Evolutionary conservation across 2,329 filamentous ascomycete genomes (phyloP), one percentile per base, ranked within the genome.

Genomic region (Aspergillus texensis): DNA sequence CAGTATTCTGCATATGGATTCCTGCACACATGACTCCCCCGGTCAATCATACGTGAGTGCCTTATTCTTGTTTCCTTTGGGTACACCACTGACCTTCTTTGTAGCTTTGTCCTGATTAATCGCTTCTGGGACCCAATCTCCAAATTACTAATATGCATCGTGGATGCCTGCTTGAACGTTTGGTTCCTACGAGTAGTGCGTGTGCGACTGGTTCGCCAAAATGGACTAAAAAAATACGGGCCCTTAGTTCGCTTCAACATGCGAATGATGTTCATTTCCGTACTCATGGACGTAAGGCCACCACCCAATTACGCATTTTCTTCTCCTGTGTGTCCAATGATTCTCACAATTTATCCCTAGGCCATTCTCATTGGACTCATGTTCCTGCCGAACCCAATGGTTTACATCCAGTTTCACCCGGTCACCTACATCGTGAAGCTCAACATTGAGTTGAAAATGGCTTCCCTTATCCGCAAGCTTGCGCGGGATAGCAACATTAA

Each of bases 31-130:
- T 32, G 50, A n/a, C 16, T 5, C 50, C 50, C 28, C 50, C 50
- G 8, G 50, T 53, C 19, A 53, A 53, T 53, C 16, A 53, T 53
- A 53, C 50, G 50, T 53, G 50, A 53, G 50, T 53, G 5, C 30
- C 19, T 21, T 21, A 11, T 28, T n/a, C 24, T 2, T 34, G 9
- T 6, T 34, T 19, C 4, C 11, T 9, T 12, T 12, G n/a, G 11
- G 45, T 26, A 14, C 12, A 30, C 9, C 8, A 11, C 50, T 53
- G n/a, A 53, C 24, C 12, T 16, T 0, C 10, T 14, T 1, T 53
- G 28, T 10, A 53, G 50, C 3, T 53, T n/a, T 34, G 50, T 53
- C 19, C 16, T n/a, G 0, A 53, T 53, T 28, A 53, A 53, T 21
- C 50, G 50, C 3, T 53, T 21, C 19, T 53, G 50, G 50, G 50